phyloP scores from a whole-genome alignment of 2,329 filamentous ascomycete genomes.

The Scytalidium sp. region DNA sequence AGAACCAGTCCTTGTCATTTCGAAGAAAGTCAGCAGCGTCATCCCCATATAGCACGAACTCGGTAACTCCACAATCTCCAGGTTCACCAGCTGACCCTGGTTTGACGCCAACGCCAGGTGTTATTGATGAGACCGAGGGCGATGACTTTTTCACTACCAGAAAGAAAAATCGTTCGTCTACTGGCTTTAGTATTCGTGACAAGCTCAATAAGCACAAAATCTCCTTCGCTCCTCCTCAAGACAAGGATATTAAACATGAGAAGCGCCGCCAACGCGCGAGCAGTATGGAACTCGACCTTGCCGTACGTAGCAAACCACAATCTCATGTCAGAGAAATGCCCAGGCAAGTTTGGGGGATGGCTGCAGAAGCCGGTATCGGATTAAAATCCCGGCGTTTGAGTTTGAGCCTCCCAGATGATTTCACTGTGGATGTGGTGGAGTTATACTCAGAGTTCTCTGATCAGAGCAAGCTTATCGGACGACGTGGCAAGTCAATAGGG shows the following conservation, averaged over 20 bases:
- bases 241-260: constrained; percentile 8
- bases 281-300: constrained; percentile 23
- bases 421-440: constrained; percentile 67
- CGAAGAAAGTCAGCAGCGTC: constrained; percentile 17
- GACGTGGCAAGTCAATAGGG: constrained; percentile 72
- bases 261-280: constrained; percentile 17
- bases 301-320: constrained; percentile 24
- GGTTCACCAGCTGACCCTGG: constrained; percentile 29
- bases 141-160: constrained; percentile 36
- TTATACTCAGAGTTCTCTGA: constrained; percentile 69
- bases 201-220: constrained; percentile 14
- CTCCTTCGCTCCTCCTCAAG: constrained; percentile 9
- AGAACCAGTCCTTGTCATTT: constrained; percentile 12
- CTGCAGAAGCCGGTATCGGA: constrained; percentile 68
- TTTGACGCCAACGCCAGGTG: constrained; percentile 19
- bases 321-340: constrained; percentile 13
- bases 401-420: constrained; percentile 69
- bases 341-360: constrained; percentile 53
- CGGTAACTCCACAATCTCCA: constrained; percentile 42
- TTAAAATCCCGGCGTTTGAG: constrained; percentile 78
- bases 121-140: constrained; percentile 10
- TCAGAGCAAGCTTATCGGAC: constrained; percentile 66
- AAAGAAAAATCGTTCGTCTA: constrained; percentile 43
- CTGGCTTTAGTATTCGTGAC: constrained; percentile 21
- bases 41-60: constrained; percentile 15